phyloP scores from a whole-genome alignment of 1,284 basidiomycete species.

The Pterulicium gracile region DNA sequence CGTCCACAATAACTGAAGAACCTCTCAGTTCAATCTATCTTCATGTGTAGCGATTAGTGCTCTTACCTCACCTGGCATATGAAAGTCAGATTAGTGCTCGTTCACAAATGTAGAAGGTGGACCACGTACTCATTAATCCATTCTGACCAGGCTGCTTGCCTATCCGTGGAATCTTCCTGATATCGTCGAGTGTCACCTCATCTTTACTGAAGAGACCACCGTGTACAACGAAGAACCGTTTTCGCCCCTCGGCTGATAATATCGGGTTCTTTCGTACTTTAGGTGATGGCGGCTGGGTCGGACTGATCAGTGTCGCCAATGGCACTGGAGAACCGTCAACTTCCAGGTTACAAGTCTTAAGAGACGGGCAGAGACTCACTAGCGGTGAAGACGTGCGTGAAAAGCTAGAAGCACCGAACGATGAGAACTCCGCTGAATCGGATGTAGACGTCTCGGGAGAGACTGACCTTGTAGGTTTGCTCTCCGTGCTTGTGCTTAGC shows the following conservation, averaged over 20 bases:
- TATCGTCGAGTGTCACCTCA: slow-evolving; percentile 86
- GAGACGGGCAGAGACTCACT: slow-evolving; percentile 37
- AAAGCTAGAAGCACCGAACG: slow-evolving; percentile 48
- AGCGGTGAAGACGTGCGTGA: slow-evolving; percentile 85
- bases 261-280: slow-evolving; percentile 41
- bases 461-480: slow-evolving; percentile 70
- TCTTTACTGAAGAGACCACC: slow-evolving; percentile 96
- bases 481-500: slow-evolving; percentile 93
- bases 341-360: slow-evolving; percentile 6
- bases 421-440: not conserved
- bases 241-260: slow-evolving; percentile 73
- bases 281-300: slow-evolving; percentile 48
- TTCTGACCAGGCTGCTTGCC: slow-evolving; percentile 90
- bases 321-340: slow-evolving; percentile 51
- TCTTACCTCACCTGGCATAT: slow-evolving; percentile 42
- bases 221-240: slow-evolving; percentile 94
- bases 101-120: slow-evolving; percentile 7
- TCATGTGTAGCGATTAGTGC: not conserved
- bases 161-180: slow-evolving; percentile 80
- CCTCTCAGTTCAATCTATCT: not conserved
- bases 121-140: slow-evolving; percentile 84
- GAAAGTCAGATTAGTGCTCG: slow-evolving; percentile 4
- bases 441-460: not conserved
- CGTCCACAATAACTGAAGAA: slow-evolving; percentile 66
- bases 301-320: slow-evolving; percentile 76